These are phyloP conservation scores for Solanum ossicruentum DNA, from an alignment of 257 asterid species.

Conservation along the genomic window DNA sequence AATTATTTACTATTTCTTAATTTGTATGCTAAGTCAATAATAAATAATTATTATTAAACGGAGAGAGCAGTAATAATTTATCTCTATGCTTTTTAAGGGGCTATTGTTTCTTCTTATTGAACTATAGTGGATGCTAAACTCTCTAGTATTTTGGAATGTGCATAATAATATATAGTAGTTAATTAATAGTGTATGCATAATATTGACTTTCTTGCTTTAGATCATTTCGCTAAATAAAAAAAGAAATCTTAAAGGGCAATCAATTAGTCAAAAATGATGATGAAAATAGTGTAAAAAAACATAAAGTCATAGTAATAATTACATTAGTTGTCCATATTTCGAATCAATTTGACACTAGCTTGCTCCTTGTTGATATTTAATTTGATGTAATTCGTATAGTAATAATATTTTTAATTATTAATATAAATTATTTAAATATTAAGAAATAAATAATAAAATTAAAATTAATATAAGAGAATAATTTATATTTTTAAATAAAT, in stretches of 20 bases:
- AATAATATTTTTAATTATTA: not conserved
- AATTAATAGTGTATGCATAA: not conserved
- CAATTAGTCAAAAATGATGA: conserved; percentile 5
- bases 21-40: too few relatives aligned
- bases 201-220: not conserved
- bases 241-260: not conserved
- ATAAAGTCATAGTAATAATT: not conserved
- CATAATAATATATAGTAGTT: not conserved
- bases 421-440: not conserved
- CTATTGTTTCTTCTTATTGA: not conserved
- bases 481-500: not conserved
- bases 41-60: too few relatives aligned
- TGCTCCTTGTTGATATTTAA: not conserved
- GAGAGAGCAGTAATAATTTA: not conserved
- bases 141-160: not conserved
- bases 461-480: not conserved
- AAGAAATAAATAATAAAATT: not conserved
- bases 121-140: not conserved
- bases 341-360: not conserved
- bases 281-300: not conserved
- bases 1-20: too few relatives aligned
- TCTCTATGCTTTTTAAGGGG: not conserved
- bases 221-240: not conserved
- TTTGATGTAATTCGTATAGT: not conserved
- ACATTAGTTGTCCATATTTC: conserved; percentile 4